Percentiles rank a stretch among this genome's conserved stretches.
These are phyloP conservation scores for Leucosporidium creatinivorum DNA, from an alignment of 768 basidiomycete genomes.

Conservation along the genomic window DNA sequence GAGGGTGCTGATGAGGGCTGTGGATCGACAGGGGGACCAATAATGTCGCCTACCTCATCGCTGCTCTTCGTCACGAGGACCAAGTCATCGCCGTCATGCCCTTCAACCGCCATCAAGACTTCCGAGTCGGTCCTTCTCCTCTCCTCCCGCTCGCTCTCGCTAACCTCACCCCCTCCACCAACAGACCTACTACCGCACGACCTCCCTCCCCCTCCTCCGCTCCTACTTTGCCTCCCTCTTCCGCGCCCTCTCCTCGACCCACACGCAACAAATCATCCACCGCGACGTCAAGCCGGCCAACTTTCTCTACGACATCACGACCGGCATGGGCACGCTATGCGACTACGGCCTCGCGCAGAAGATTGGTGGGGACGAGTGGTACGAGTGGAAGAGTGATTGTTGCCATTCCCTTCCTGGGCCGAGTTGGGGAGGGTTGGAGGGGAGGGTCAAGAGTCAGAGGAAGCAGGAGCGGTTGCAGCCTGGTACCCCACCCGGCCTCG, in stretches of 20 bases:
- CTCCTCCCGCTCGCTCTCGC: neutral
- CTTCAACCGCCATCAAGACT: constrained; percentile 84
- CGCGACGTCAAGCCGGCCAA: constrained; percentile 98
- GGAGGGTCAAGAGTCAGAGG: neutral
- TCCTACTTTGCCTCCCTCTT: constrained; percentile 85
- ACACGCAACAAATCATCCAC: constrained; percentile 78
- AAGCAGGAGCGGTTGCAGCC: neutral
- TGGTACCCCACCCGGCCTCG: constrained; percentile 8
- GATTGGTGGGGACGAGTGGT: constrained; percentile 34
- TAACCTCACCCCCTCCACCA: too few relatives aligned
- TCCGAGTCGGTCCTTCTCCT: constrained; percentile 57
- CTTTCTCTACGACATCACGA: constrained; percentile 82
- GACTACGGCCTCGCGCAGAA: constrained; percentile 88
- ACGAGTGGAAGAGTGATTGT: constrained; percentile 48
- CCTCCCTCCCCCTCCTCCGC: constrained; percentile 70
- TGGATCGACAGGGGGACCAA: constrained; percentile 56
- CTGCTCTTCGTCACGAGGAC: constrained; percentile 81
- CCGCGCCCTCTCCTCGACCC: constrained; percentile 79
- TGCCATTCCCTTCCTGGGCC: constrained; percentile 62
- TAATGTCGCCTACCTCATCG: constrained; percentile 86
- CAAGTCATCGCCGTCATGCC: constrained; percentile 94
- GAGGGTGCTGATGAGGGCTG: neutral
- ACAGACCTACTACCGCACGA: constrained; percentile 62
- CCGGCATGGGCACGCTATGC: constrained; percentile 74
- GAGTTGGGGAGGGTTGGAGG: constrained; percentile 13